Base-by-base conservation (phyloP, 805 yeast genomes). In the Ascoidea asiatica region DNA sequence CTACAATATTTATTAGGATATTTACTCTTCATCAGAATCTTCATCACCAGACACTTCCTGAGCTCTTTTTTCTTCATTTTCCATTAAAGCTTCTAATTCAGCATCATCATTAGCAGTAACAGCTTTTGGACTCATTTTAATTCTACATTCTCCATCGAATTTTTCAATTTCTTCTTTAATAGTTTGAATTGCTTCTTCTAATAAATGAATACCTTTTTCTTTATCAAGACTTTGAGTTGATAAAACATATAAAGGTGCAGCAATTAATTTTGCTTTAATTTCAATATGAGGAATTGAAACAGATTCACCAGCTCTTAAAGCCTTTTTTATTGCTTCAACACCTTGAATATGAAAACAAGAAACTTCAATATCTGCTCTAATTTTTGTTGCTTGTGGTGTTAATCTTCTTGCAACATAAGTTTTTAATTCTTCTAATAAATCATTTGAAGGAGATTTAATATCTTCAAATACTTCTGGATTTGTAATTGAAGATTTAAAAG, bases 101-200 rank as follows among this genome's bases (percentile, higher is more conserved):
- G 96, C 97, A 64, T 92, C 98, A 63, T 92, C 98, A 48, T 92
- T 85, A 49, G 95, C 97, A 46, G 97, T 88, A 53, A 92, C 97
- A 39, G 97, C 97, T 77, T 89, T 90, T 60, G 98, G 97, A 56
- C 95, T 90, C 97, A 90, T 90, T 44, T 94, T 88, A 52, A 90
- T 82, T 53, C 84, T 86, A 63, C 95, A 82, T 47, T 77, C 75
- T 59, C 98, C 98, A 44, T 87, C 95, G 45, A 76, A 72, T 19
- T 72, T 69, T 48, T 73, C 73, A 56, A 92, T 88, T 42, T 79
- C 70, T 55, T 74, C 76, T 48, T 75, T 72, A 51, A 92, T 83
- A 54, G 73, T 78, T 52, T 74, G 82, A 52, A 92, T 86, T 42
- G 97, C 95, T 53, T 73, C 64, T 59, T 79, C 81, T 59, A 92